A percentile compares a stretch with the other conserved stretches of the same genome.
These are phyloP conservation scores for Daldinia caldariorum DNA, from an alignment of 495 filamentous ascomycete species.

Conservation along the genomic window DNA sequence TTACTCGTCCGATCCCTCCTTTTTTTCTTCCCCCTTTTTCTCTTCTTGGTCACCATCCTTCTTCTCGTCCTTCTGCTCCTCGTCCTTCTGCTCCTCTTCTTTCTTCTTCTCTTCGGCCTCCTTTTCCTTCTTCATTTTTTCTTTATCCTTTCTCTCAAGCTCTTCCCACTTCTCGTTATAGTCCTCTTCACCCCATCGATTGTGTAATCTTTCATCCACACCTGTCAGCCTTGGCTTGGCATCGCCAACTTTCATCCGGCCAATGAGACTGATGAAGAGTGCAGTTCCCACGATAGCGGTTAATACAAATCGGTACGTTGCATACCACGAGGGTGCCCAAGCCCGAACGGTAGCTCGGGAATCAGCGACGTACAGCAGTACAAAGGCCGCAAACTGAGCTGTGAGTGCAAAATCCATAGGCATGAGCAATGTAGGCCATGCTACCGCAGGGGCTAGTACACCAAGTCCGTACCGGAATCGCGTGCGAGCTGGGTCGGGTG, in stretches of 20 bases:
- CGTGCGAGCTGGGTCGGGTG: constrained; percentile 47
- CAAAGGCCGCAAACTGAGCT: constrained; percentile 88
- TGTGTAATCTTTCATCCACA: constrained; percentile 70
- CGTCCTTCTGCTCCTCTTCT: constrained; percentile 47
- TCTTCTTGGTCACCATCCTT: constrained; percentile 3
- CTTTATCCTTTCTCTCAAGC: constrained; percentile 64
- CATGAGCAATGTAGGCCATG: constrained; percentile 93
- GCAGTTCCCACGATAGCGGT: constrained; percentile 91
- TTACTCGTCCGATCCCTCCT: not conserved
- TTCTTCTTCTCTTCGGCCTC: constrained; percentile 54
- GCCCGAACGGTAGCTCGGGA: constrained; percentile 76
- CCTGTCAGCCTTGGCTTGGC: constrained; percentile 53
- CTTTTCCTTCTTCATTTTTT: constrained; percentile 54
- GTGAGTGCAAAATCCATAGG: constrained; percentile 90
- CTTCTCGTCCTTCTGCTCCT: constrained; percentile 30
- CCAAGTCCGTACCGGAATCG: constrained; percentile 80
- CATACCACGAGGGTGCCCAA: constrained; percentile 93
- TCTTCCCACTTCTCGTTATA: constrained; percentile 72
- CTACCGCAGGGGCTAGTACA: constrained; percentile 81
- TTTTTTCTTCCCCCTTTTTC: constrained; percentile 2
- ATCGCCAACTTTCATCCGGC: constrained; percentile 82
- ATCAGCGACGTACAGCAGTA: constrained; percentile 89
- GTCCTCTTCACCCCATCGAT: constrained; percentile 49
- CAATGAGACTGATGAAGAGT: constrained; percentile 87
- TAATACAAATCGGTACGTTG: constrained; percentile 92